phyloP scores from a whole-genome alignment of 495 filamentous ascomycete species.

The Rostrohypoxylon terebratum region DNA sequence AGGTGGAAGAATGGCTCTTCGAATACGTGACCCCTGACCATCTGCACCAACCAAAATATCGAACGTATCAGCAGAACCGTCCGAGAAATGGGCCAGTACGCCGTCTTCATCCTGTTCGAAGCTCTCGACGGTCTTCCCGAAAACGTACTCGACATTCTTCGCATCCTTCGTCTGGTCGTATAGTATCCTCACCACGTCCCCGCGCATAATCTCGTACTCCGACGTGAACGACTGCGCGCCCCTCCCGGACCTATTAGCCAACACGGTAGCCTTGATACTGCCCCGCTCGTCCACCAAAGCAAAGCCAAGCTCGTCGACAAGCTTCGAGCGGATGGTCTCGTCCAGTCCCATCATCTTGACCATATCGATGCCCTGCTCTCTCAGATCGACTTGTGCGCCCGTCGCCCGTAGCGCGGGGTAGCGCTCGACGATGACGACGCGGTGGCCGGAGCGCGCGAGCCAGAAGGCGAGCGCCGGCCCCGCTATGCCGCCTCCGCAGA shows the following conservation, averaged over 20 bases:
- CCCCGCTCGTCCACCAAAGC: slow-evolving; percentile 57
- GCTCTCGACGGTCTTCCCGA: slow-evolving; percentile 50
- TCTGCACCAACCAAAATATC: slow-evolving; percentile 63
- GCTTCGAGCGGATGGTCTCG: slow-evolving; percentile 54
- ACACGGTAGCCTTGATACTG: slow-evolving; percentile 54
- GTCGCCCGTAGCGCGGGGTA: slow-evolving; percentile 55
- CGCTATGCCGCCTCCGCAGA: slow-evolving; percentile 53
- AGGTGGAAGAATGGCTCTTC: slow-evolving; percentile 50
- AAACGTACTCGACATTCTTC: slow-evolving; percentile 56
- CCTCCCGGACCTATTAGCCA: slow-evolving; percentile 54
- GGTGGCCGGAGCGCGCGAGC: slow-evolving; percentile 61
- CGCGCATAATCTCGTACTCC: slow-evolving; percentile 69
- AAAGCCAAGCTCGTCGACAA: slow-evolving; percentile 58
- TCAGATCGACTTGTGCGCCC: slow-evolving; percentile 68
- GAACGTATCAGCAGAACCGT: slow-evolving; percentile 50
- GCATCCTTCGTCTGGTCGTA: slow-evolving; percentile 58
- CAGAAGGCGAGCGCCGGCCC: slow-evolving; percentile 64
- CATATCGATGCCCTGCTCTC: slow-evolving; percentile 59
- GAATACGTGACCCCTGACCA: slow-evolving; percentile 57
- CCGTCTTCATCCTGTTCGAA: slow-evolving; percentile 38
- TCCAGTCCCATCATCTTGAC: slow-evolving; percentile 67
- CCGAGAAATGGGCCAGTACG: slow-evolving; percentile 41
- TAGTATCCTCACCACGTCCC: slow-evolving; percentile 61
- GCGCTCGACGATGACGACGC: slow-evolving; percentile 66
- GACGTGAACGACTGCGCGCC: slow-evolving; percentile 60